Evolutionary conservation across 1,139 yeast genomes (phyloP).

Genomic region (Saccharomycopsis hybrid): DNA sequence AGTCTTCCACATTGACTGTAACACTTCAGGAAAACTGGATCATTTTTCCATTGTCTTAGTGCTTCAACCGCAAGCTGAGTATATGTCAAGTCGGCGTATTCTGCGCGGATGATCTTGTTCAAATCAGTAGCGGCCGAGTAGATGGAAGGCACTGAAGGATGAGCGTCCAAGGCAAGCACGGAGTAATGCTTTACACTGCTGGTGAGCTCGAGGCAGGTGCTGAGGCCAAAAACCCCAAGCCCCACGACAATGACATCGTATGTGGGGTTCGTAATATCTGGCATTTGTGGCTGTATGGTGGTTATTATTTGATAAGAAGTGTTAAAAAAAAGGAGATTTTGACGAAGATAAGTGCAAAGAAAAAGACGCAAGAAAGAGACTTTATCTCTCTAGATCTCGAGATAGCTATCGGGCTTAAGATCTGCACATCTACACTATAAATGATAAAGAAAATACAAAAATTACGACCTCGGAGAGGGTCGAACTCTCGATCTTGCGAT

Average conservation of each 20-base stretch:
- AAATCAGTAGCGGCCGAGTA: conserved; percentile 43
- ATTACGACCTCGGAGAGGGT: conserved; percentile 23
- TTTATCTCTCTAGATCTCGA: too few species aligned
- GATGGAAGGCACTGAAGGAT: conserved; percentile 37
- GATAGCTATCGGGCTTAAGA: too few species aligned
- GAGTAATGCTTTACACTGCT: conserved; percentile 26
- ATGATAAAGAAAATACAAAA: too few species aligned
- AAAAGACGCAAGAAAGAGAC: too few species aligned
- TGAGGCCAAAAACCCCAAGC: conserved; percentile 36
- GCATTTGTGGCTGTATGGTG: too few species aligned
- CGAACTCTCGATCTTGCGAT: conserved; percentile 24
- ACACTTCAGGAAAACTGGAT: conserved; percentile 30
- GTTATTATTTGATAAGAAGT: too few species aligned
- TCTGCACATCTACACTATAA: too few species aligned
- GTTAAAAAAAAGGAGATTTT: too few species aligned
- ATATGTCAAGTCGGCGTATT: conserved; percentile 34
- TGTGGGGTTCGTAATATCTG: too few species aligned
- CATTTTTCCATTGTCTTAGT: conserved; percentile 33
- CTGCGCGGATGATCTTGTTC: conserved; percentile 42
- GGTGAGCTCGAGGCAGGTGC: conserved; percentile 32
- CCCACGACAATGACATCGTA: conserved; percentile 25
- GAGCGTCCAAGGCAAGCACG: conserved; percentile 34
- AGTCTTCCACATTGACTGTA: conserved; percentile 35
- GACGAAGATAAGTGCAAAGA: too few species aligned
- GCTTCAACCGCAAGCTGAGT: conserved; percentile 39